Percentiles rank a stretch among this genome's conserved stretches.
phyloP scores from a whole-genome alignment of 2,329 filamentous ascomycete genomes.

The Xylaria sp. region DNA sequence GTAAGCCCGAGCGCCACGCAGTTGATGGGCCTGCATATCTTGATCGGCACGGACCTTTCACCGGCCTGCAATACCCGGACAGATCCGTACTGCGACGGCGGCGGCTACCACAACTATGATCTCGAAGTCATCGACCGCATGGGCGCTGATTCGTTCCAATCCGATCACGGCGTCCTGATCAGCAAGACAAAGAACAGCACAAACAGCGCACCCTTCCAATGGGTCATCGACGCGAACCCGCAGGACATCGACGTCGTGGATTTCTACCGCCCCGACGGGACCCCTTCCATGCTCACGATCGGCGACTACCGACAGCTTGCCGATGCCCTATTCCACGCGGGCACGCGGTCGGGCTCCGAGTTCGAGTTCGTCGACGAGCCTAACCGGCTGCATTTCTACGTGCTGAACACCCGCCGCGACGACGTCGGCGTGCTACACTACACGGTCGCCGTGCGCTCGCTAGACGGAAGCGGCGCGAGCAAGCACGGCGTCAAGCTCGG shows the following conservation, averaged over 20 bases:
- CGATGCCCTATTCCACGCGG: conserved; percentile 65
- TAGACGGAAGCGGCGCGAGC: conserved; percentile 51
- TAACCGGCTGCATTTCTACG: conserved; percentile 62
- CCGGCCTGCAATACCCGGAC: conserved; percentile 55
- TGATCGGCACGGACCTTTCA: conserved; percentile 57
- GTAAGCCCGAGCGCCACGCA: conserved; percentile 53
- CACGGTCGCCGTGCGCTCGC: conserved; percentile 58
- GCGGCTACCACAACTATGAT: conserved; percentile 62
- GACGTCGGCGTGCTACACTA: conserved; percentile 58
- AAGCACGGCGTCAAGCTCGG: conserved; percentile 52
- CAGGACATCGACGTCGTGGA: conserved; percentile 62
- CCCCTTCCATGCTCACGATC: conserved; percentile 57
- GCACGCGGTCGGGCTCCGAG: conserved; percentile 61
- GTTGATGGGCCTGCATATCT: conserved; percentile 60
- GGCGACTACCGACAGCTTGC: conserved; percentile 65
- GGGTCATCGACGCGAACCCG: conserved; percentile 65
- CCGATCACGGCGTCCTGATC: conserved; percentile 63
- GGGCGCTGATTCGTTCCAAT: conserved; percentile 63
- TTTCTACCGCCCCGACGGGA: conserved; percentile 61
- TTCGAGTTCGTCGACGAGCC: conserved; percentile 60
- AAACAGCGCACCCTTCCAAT: conserved; percentile 58
- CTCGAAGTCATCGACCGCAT: conserved; percentile 64
- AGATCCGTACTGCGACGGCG: conserved; percentile 62
- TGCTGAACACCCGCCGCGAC: conserved; percentile 57
- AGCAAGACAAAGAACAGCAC: conserved; percentile 62